A percentile compares a stretch with the other conserved stretches of the same genome.
Conservation (phyloP, 169 alveolate genomes). For the Plasmodium relictum region DNA sequence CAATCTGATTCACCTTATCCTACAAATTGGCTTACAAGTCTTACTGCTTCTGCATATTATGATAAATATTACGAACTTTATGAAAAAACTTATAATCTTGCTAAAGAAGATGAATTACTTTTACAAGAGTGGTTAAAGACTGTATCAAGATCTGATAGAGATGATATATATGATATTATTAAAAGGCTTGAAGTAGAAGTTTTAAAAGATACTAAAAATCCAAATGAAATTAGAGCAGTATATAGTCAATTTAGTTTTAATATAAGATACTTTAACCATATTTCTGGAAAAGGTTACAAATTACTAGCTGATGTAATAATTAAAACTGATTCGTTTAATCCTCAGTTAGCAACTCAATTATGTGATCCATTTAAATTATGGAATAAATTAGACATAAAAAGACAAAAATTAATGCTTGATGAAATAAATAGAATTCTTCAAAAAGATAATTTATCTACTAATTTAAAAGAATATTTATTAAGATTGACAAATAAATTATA, state of each 20-base stretch:
- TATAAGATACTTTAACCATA: conserved; percentile 83
- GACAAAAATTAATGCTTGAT: conserved; percentile 80
- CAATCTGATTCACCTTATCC: conserved; percentile 71
- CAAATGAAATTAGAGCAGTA: conserved; percentile 86
- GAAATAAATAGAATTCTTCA: conserved; percentile 80
- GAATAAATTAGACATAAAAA: conserved; percentile 80
- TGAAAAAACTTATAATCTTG: conserved; percentile 37
- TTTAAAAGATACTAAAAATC: conserved; percentile 83
- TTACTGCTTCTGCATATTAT: conserved; percentile 52
- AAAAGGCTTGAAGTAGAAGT: conserved; percentile 77
- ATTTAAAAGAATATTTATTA: conserved; percentile 82
- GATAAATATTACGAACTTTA: conserved; percentile 51
- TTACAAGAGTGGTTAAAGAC: conserved; percentile 86
- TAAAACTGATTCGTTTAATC: conserved; percentile 85
- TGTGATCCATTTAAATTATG: conserved; percentile 80
- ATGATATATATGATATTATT: conserved; percentile 80
- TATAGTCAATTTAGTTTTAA: conserved; percentile 86
- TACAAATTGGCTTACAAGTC: conserved; percentile 65
- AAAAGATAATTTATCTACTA: conserved; percentile 80
- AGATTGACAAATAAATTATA: conserved; percentile 74
- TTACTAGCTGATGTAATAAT: conserved; percentile 87
- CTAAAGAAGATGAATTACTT: conserved; percentile 77
- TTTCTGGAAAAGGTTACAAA: conserved; percentile 88
- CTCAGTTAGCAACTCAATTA: conserved; percentile 86
- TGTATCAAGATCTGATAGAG: conserved; percentile 82